These are phyloP conservation scores for Alisma plantagoaquatica DNA, from an alignment of 106 monocot species.

Conservation along the genomic window DNA sequence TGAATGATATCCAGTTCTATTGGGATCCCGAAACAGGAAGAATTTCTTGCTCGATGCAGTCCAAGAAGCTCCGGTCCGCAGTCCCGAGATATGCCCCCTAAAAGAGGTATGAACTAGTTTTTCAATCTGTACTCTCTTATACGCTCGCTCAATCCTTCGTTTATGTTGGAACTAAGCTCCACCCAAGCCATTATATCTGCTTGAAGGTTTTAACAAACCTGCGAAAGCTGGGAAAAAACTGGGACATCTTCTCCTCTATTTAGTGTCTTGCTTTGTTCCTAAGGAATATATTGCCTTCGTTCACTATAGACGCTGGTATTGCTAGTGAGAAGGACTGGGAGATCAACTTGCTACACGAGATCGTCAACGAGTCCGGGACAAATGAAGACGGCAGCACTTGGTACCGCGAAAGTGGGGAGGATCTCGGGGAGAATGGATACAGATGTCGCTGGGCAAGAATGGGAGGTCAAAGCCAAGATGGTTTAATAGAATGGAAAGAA, in stretches of 20 bases:
- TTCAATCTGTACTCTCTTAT: background rate
- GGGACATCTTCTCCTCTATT: slow-evolving; percentile 1
- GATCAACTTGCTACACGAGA: slow-evolving; percentile 79
- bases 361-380: slow-evolving; percentile 63
- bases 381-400: slow-evolving; percentile 98
- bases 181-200: too few species aligned
- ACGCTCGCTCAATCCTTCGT: background rate
- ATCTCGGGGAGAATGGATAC: slow-evolving; percentile 75
- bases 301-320: slow-evolving; percentile 92
- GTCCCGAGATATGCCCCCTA: slow-evolving; percentile 85
- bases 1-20: slow-evolving; percentile 32
- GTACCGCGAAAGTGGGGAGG: slow-evolving; percentile 90
- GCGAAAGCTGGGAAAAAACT: too few species aligned
- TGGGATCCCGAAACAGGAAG: slow-evolving; percentile 47
- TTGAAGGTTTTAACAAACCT: too few species aligned
- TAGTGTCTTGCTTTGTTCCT: slow-evolving; percentile 12
- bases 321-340: slow-evolving; percentile 99
- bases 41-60: slow-evolving; percentile 69
- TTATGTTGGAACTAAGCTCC: too few species aligned
- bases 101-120: slow-evolving; percentile 57
- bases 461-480: slow-evolving; percentile 74
- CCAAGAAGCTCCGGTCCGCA: slow-evolving; percentile 56
- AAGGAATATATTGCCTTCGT: slow-evolving; percentile 30
- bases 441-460: slow-evolving; percentile 81
- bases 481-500: slow-evolving; percentile 86